These are phyloP conservation scores for Kwoniella bestiolae DNA, from an alignment of 768 basidiomycete genomes.

Conservation along the genomic window DNA sequence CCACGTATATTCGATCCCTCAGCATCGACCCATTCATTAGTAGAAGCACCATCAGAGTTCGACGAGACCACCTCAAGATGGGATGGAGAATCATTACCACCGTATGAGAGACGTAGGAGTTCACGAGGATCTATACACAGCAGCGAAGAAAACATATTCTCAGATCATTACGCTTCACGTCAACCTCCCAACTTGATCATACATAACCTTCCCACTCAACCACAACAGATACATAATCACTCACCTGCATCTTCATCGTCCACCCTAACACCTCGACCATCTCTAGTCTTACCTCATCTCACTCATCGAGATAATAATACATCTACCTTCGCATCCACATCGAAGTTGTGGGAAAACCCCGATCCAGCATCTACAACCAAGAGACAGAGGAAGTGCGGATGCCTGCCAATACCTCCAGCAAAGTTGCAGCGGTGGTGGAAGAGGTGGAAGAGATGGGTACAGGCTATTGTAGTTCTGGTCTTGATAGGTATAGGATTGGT, in stretches of 20 bases:
- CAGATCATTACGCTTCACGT: conserved; percentile 1
- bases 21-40: conserved; percentile 35
- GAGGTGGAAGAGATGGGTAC: conserved; percentile 39
- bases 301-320: neutral
- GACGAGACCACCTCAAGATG: conserved; percentile 24
- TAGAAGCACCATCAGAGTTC: conserved; percentile 23
- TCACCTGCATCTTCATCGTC: conserved; percentile 24
- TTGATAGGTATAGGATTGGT: conserved; percentile 40
- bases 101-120: conserved; percentile 34
- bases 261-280: conserved; percentile 4
- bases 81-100: conserved; percentile 39
- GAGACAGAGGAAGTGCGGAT: neutral
- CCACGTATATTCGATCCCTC: conserved; percentile 38
- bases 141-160: conserved; percentile 4
- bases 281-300: conserved; percentile 13
- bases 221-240: conserved; percentile 1
- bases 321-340: conserved; percentile 15
- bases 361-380: conserved; percentile 2
- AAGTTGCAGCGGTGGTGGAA: conserved; percentile 29
- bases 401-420: conserved; percentile 6
- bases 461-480: conserved; percentile 22
- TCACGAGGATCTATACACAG: conserved; percentile 6
- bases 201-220: conserved; percentile 8
- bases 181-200: conserved; percentile 7
- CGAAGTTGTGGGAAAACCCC: conserved; percentile 40